Base-by-base conservation (phyloP, 169 alveolate species). In the Eimeria nieschulzi region DNA sequence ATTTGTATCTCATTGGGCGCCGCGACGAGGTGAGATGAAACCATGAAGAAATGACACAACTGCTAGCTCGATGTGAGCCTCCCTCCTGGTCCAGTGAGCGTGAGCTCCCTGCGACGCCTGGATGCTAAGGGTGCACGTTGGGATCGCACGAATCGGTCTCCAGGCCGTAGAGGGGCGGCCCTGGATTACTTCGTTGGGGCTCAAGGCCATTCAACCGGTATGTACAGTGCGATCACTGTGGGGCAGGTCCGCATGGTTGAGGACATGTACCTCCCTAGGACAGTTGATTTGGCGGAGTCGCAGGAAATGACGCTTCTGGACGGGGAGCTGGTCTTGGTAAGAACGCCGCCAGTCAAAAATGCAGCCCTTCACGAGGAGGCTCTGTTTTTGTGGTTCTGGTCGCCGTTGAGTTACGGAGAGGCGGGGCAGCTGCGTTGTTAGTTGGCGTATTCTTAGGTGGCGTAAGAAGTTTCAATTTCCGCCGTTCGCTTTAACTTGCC, bases 261-360 rank as follows among this genome's bases (percentile, higher is more conserved):
- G 33, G 91, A 83, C 33, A 64, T 23, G 54, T 71, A 91, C 56
- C 91, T 66, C 21, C 92, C 95, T 53, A 46, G 73, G 61, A 19
- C 39, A 51, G 88, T 68, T 63, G 55, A 63, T 63, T 23, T 85
- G 68, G 85, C 46, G 46, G 73, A 91, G 56, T 25, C 92, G 66
- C 98, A 97, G 72, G 98, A 97, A 83, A 63, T 94, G 76, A 96
- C 98, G 53, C 92, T 97, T 55, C 93, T 97, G 75, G 98, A 97
- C 88, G 98, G 98, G 12, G 98, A 97, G 91, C 94, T 97, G 51
- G 98, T 97, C 15, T 79, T 91, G 94, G 98, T 91, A 55, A 21
- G 72, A 72, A 78, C 68, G 46, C 0, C 46, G 46, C 46, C 3
- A 33, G 3, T 33, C 6, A 33, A 33, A 33, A 33, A 33, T 33